These are phyloP conservation scores for Cercophora sp. DNA, from an alignment of 495 filamentous ascomycete genomes.

Conservation along the genomic window DNA sequence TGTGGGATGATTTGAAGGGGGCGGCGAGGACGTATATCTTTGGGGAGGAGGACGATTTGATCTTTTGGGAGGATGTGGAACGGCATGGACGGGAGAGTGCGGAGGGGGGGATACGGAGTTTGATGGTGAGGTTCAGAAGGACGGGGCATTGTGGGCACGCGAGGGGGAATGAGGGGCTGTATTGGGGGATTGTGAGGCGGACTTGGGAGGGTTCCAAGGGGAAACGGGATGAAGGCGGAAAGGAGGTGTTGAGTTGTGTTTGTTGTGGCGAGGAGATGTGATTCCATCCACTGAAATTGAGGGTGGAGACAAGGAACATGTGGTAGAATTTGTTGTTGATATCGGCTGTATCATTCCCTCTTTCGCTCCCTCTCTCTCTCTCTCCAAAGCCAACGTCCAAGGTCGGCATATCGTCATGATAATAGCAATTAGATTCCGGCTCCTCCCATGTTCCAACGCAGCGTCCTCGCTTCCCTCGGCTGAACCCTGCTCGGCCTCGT, in stretches of 20 bases:
- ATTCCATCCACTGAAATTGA: no score
- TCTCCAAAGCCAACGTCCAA: no score
- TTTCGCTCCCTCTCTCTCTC: no score
- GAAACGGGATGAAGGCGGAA: not conserved
- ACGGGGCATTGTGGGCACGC: slow-evolving; percentile 36
- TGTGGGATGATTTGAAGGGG: slow-evolving; percentile 19
- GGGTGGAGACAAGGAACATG: no score
- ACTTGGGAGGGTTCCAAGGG: slow-evolving; percentile 20
- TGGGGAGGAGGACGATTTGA: slow-evolving; percentile 31
- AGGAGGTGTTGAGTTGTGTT: not conserved
- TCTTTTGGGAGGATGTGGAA: slow-evolving; percentile 32
- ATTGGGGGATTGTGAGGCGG: slow-evolving; percentile 23
- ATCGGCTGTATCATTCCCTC: no score
- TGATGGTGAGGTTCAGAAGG: slow-evolving; percentile 26
- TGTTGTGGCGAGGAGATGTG: slow-evolving; percentile 6
- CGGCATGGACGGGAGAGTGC: slow-evolving; percentile 22
- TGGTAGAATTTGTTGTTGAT: no score
- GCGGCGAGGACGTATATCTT: slow-evolving; percentile 31
- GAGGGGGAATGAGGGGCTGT: slow-evolving; percentile 19
- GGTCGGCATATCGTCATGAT: no score
- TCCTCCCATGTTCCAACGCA: no score
- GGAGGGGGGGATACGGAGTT: slow-evolving; percentile 14
- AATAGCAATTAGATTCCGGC: no score
- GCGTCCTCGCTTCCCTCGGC: no score
- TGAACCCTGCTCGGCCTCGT: no score